Base-by-base conservation (phyloP, 805 yeast genomes). In the Danielia reshetovae region DNA sequence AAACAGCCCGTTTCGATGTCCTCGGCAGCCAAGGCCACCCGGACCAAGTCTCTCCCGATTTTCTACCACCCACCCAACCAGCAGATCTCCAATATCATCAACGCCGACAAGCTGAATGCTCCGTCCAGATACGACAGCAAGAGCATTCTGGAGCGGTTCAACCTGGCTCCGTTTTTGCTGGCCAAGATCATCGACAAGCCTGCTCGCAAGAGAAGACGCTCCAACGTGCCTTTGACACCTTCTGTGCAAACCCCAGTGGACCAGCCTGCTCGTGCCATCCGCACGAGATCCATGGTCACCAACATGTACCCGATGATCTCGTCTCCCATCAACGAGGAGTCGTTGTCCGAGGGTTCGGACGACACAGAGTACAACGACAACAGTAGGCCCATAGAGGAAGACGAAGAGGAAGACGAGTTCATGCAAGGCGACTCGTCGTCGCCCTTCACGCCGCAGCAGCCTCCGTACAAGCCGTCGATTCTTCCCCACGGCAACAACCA, bases 161-260 rank as follows among this genome's bases (percentile, higher is more conserved):
- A 66, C 41, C 68, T 61, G 68, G 72, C 71, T 2, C 67, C 71
- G 6, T 65, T 65, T 43, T 50, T 62, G 16, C 68, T 54, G 49
- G 65, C 64, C 17, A 65, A 64, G 34, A 55, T 64, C n/a, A 56
- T 66, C 24, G 70, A 63, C 36, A 62, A 62, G 34, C 69, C 69
- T 3, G 22, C 41, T 11, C 29, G 40, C 25, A 32, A 51, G 41
- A 49, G 55, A 35, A 50, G 57, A 34, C 44, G 55, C 14, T 36
- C 50, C 29, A 32, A 40, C 18, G 35, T 38, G n/a, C 43, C 48
- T 0, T 36, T 42, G 32, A 49, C 49, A 6, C 46, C 49, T 4
- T 35, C 47, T 5, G 43, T 38, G 5, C 42, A 32, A 12, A 39
- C 39, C 3, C 38, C 43, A 2, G 34, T 41, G 5, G 37, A 32